A percentile compares a stretch with the other conserved stretches of the same genome.
phyloP scores from a whole-genome alignment of 306 rosid genomes.

The Sophora flavescens region DNA sequence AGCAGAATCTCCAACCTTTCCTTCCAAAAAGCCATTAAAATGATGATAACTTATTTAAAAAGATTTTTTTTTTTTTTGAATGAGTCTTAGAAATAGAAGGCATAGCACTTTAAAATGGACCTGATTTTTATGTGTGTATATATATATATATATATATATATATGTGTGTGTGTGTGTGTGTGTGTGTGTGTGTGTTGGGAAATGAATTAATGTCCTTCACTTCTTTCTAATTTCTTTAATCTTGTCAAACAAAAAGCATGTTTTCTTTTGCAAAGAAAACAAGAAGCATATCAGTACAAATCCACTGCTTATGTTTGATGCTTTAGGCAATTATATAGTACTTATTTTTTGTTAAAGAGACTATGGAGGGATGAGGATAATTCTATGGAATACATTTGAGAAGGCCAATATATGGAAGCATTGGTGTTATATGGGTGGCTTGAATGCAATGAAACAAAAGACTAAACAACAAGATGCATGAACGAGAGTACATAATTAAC shows the following conservation, averaged over 20 bases:
- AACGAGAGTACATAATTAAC: slow-evolving; percentile 49
- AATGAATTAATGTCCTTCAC: slow-evolving; percentile 30
- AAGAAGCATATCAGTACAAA: slow-evolving; percentile 40
- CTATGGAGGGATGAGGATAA: slow-evolving; percentile 2
- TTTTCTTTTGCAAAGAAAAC: slow-evolving; percentile 45
- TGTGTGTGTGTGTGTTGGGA: slow-evolving; percentile 37
- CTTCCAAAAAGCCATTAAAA: slow-evolving; percentile 46
- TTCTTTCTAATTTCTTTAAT: slow-evolving; percentile 16
- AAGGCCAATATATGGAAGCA: slow-evolving; percentile 41
- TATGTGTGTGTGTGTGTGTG: no score
- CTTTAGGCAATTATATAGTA: slow-evolving; percentile 43
- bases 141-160: no score
- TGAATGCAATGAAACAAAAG: slow-evolving; percentile 30
- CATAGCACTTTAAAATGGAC: slow-evolving; percentile 39
- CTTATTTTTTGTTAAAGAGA: slow-evolving; percentile 4
- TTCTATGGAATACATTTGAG: slow-evolving; percentile 24
- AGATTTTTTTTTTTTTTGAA: neutral
- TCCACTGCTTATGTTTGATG: slow-evolving; percentile 46
- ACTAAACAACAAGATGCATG: slow-evolving; percentile 39
- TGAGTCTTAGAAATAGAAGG: slow-evolving; percentile 34
- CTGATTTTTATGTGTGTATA: slow-evolving; percentile 46
- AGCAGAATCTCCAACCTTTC: slow-evolving; percentile 52
- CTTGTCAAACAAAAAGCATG: slow-evolving; percentile 37
- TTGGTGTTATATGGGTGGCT: neutral
- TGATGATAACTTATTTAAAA: slow-evolving; percentile 49